A percentile compares a stretch with the other conserved stretches of the same genome.
phyloP scores from a whole-genome alignment of 495 filamentous ascomycete species.

The Aspergillus steynii region DNA sequence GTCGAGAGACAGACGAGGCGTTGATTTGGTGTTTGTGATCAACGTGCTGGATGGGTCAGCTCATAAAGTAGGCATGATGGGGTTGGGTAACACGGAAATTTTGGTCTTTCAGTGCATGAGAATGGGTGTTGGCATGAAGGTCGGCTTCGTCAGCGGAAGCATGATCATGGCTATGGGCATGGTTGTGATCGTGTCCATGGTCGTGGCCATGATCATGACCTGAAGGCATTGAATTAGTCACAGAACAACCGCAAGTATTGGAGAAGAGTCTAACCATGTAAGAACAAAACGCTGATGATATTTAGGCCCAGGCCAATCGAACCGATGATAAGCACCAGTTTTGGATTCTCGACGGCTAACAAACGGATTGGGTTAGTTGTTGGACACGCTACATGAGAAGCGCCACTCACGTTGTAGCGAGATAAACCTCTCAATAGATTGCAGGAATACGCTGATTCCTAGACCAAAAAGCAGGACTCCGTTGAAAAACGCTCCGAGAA shows the following conservation, averaged over 20 bases:
- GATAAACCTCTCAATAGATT: conserved; percentile 81
- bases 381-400: conserved; percentile 13
- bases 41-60: conserved; percentile 16
- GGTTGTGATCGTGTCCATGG: conserved; percentile 23
- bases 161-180: conserved; percentile 1
- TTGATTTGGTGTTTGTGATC: conserved; percentile 61
- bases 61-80: neutral
- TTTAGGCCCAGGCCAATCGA: conserved; percentile 79
- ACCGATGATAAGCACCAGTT: conserved; percentile 77
- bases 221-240: neutral
- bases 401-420: conserved; percentile 35
- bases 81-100: conserved; percentile 3
- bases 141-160: neutral
- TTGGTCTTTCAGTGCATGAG: neutral
- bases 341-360: conserved; percentile 22
- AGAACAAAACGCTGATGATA: conserved; percentile 72
- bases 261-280: conserved; percentile 57
- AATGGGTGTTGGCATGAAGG: neutral
- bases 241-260: too few species aligned
- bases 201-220: conserved; percentile 10
- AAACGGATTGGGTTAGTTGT: neutral
- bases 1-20: conserved; percentile 3
- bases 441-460: conserved; percentile 90
- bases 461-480: conserved; percentile 87
- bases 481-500: conserved; percentile 87